phyloP scores from a whole-genome alignment of 1,284 basidiomycete genomes.

The Moesziomyces sp. region DNA sequence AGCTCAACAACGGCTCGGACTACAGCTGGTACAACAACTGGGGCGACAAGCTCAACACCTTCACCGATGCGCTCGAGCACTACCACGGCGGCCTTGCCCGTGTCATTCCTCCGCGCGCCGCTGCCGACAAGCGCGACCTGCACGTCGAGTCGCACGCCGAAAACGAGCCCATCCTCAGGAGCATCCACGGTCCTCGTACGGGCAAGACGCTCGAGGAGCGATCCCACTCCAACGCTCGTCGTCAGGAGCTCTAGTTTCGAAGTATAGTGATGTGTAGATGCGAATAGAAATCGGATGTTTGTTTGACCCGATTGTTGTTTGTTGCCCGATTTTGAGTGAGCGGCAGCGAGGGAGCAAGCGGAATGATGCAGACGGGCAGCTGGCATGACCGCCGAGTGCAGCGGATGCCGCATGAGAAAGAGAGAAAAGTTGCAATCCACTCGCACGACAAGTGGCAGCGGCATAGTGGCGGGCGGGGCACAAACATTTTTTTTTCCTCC shows the following conservation, averaged over 20 bases:
- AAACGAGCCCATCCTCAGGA: constrained; percentile 38
- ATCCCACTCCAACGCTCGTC: constrained; percentile 25
- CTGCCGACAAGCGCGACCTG: constrained; percentile 24
- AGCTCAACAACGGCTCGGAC: constrained; percentile 51
- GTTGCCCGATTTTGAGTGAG: neutral
- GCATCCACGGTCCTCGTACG: constrained; percentile 36
- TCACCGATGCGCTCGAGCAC: constrained; percentile 50
- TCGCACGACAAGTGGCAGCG: constrained; percentile 4
- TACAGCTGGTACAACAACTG: constrained; percentile 56
- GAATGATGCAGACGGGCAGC: constrained; percentile 8
- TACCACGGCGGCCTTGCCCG: constrained; percentile 50
- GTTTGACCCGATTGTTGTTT: neutral
- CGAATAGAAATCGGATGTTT: no score
- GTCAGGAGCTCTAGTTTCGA: constrained; percentile 21
- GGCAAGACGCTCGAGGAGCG: constrained; percentile 19
- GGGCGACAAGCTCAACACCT: constrained; percentile 35
- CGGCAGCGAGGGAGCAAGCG: neutral
- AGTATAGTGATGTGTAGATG: no score
- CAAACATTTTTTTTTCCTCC: constrained; percentile 7
- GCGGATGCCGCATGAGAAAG: neutral
- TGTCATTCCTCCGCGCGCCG: constrained; percentile 21
- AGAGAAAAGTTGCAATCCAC: neutral
- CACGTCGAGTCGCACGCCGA: constrained; percentile 32
- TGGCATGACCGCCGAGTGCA: constrained; percentile 5
- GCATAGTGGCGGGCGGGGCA: neutral